phyloP scores from a whole-genome alignment of 2,329 filamentous ascomycete species.

The Phyllosticta paracitricarpa region DNA sequence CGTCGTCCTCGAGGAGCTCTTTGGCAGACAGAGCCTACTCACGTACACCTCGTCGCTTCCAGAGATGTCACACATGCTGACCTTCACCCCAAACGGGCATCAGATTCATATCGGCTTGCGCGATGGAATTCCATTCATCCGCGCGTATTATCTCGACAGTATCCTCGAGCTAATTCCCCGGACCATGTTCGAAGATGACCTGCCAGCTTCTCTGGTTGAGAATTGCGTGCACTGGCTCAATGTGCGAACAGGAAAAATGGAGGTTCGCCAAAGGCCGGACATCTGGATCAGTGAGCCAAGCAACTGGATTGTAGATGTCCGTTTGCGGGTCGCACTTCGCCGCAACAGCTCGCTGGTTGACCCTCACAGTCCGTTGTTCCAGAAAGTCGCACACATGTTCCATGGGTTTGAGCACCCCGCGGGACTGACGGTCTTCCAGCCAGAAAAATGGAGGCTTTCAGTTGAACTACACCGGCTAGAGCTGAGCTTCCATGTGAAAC shows the following conservation, averaged over 20 bases:
- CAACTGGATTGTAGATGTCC: slow-evolving; percentile 34
- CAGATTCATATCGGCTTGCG: slow-evolving; percentile 47
- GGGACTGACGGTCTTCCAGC: slow-evolving; percentile 40
- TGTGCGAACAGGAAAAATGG: slow-evolving; percentile 34
- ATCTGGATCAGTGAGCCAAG: slow-evolving; percentile 29
- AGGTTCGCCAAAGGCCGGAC: slow-evolving; percentile 40
- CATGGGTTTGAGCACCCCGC: slow-evolving; percentile 37
- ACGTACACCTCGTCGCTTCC: slow-evolving; percentile 42
- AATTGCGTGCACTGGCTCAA: slow-evolving; percentile 54
- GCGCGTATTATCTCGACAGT: slow-evolving; percentile 21
- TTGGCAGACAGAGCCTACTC: slow-evolving; percentile 43
- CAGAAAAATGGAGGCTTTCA: slow-evolving; percentile 20
- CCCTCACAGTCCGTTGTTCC: slow-evolving; percentile 34
- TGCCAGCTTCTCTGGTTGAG: slow-evolving; percentile 42
- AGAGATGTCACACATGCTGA: slow-evolving; percentile 45
- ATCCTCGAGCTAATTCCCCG: slow-evolving; percentile 29
- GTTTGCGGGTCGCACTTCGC: slow-evolving; percentile 18
- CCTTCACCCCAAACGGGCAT: slow-evolving; percentile 27
- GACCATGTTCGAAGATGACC: slow-evolving; percentile 29
- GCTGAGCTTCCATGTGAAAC: slow-evolving; percentile 46
- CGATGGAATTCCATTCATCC: slow-evolving; percentile 32
- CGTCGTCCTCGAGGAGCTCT: slow-evolving; percentile 38
- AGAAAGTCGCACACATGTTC: slow-evolving; percentile 37
- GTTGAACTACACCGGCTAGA: slow-evolving; percentile 46
- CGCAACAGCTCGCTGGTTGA: slow-evolving; percentile 36